Evolutionary conservation across 2,329 filamentous ascomycete genomes (phyloP).

Genomic region (Dothidotthia symphoricarpi): DNA sequence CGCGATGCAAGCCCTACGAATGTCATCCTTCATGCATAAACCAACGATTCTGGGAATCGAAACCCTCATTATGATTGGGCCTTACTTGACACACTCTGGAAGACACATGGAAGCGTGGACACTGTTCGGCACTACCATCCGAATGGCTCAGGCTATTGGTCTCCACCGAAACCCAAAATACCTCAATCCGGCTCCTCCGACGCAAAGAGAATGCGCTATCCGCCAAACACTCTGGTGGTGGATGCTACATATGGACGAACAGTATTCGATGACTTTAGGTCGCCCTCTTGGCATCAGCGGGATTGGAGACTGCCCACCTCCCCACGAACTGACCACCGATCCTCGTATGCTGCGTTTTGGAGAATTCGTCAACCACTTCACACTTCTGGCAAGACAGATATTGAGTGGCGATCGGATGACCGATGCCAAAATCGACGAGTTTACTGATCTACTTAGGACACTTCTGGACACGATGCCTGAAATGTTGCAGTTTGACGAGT

Average conservation of each 20-base stretch:
- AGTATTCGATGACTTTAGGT: conserved; percentile 52
- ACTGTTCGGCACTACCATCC: conserved; percentile 50
- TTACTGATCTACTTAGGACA: conserved; percentile 45
- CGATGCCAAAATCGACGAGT: conserved; percentile 48
- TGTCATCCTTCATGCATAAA: conserved; percentile 50
- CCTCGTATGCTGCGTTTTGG: conserved; percentile 46
- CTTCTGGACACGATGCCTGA: conserved; percentile 51
- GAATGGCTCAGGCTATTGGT: conserved; percentile 51
- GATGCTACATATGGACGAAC: conserved; percentile 54
- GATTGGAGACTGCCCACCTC: conserved; percentile 50
- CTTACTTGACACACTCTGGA: conserved; percentile 51
- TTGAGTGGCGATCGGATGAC: conserved; percentile 46
- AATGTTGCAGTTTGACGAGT: conserved; percentile 47
- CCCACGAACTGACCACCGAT: conserved; percentile 48
- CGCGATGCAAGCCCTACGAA: conserved; percentile 51
- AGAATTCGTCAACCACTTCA: conserved; percentile 50
- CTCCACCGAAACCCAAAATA: conserved; percentile 51
- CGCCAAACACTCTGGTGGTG: conserved; percentile 53
- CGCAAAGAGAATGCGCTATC: conserved; percentile 43
- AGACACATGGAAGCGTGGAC: conserved; percentile 53
- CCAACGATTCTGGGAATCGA: conserved; percentile 50
- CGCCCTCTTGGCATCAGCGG: conserved; percentile 51
- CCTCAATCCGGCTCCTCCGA: conserved; percentile 45
- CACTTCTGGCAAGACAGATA: conserved; percentile 50
- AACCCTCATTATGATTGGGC: conserved; percentile 50